These are phyloP conservation scores for Inga laurina DNA, from an alignment of 306 rosid genomes.

Conservation along the genomic window DNA sequence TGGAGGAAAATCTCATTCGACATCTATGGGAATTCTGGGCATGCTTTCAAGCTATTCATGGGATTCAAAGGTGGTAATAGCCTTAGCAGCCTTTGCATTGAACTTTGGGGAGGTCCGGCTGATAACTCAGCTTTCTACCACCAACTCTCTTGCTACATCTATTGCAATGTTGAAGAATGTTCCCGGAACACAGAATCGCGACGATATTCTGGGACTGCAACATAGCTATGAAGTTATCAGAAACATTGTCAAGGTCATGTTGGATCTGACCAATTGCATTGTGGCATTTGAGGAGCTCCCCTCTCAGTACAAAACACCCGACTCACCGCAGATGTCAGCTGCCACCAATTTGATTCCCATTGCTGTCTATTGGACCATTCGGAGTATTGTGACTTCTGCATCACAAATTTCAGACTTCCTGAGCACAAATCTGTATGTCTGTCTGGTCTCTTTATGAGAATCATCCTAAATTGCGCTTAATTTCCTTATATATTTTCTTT, in stretches of 20 bases:
- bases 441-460: background rate
- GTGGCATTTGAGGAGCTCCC: slow-evolving; percentile 58
- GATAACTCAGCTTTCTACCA: slow-evolving; percentile 45
- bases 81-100: slow-evolving; percentile 60
- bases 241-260: slow-evolving; percentile 45
- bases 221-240: slow-evolving; percentile 2
- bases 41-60: slow-evolving; percentile 57
- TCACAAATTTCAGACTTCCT: slow-evolving; percentile 50
- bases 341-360: slow-evolving; percentile 42
- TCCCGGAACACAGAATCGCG: slow-evolving; percentile 7
- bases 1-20: slow-evolving; percentile 60
- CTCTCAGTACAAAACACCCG: background rate
- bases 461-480: background rate
- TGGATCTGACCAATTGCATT: slow-evolving; percentile 56
- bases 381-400: slow-evolving; percentile 57
- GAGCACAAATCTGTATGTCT: background rate
- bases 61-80: slow-evolving; percentile 70
- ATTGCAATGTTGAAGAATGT: slow-evolving; percentile 56
- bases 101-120: slow-evolving; percentile 66
- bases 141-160: slow-evolving; percentile 54
- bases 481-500: background rate
- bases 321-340: background rate
- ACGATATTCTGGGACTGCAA: background rate
- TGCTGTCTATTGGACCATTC: slow-evolving; percentile 74
- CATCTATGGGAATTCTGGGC: slow-evolving; percentile 52